These are phyloP conservation scores for Xylaria acuta DNA, from an alignment of 495 filamentous ascomycete genomes.

Conservation along the genomic window DNA sequence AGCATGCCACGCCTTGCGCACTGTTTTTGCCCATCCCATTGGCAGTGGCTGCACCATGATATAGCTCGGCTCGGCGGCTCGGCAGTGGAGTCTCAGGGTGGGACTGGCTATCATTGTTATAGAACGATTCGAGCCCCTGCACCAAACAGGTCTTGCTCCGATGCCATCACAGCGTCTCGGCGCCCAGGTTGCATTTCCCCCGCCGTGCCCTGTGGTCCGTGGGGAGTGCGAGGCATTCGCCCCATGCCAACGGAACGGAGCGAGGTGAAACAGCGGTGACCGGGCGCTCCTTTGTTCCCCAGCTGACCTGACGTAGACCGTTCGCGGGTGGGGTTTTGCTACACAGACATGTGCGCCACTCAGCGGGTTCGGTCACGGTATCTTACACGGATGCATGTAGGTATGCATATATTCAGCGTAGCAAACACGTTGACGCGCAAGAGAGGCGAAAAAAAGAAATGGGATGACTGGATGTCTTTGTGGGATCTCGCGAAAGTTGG, in stretches of 20 bases:
- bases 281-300: neutral
- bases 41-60: slow-evolving; percentile 17
- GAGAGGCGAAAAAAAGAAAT: neutral
- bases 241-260: slow-evolving; percentile 1
- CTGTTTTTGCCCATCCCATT: neutral
- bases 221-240: neutral
- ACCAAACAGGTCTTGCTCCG: slow-evolving; percentile 1
- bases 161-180: slow-evolving; percentile 15
- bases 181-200: slow-evolving; percentile 6
- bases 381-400: neutral
- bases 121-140: neutral
- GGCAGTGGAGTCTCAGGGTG: slow-evolving; percentile 18
- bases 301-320: neutral
- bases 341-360: neutral
- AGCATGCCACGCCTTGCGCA: neutral
- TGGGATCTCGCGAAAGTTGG: neutral
- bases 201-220: neutral
- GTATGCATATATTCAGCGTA: neutral
- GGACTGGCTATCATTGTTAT: neutral
- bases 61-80: slow-evolving; percentile 23
- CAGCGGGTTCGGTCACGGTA: neutral
- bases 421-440: neutral
- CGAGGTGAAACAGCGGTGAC: slow-evolving; percentile 19
- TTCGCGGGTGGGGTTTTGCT: neutral
- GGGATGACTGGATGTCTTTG: neutral